Conservation (phyloP, 192 early-diverging fungal species). For the Podila minutissima region DNA sequence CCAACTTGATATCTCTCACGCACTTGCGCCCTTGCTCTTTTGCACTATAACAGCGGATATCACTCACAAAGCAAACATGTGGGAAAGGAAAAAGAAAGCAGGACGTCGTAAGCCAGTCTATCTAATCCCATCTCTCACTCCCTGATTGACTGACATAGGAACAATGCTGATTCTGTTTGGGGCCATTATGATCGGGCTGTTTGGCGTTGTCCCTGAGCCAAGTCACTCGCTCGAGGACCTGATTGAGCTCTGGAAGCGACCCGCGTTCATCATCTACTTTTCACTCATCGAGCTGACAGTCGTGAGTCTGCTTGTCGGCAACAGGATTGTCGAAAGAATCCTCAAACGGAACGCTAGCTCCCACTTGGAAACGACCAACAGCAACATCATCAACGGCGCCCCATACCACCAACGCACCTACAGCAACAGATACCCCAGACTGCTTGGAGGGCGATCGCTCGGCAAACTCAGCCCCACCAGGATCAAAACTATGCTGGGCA, state of each 20-base stretch:
- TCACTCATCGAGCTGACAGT: conserved; percentile 62
- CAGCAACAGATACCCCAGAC: conserved; percentile 22
- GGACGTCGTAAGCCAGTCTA: too few relatives aligned
- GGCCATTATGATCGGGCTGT: conserved; percentile 71
- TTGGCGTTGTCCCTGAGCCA: conserved; percentile 82
- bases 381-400: background rate
- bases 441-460: conserved; percentile 12
- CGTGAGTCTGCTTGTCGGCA: conserved; percentile 54
- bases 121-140: too few relatives aligned
- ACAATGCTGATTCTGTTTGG: conserved; percentile 75
- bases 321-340: conserved; percentile 54
- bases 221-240: conserved; percentile 73
- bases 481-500: conserved; percentile 59
- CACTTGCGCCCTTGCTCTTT: too few relatives aligned
- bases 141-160: conserved; percentile 46
- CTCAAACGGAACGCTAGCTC: conserved; percentile 25
- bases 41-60: too few relatives aligned
- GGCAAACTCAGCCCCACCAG: conserved; percentile 35
- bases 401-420: conserved; percentile 4
- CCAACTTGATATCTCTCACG: too few relatives aligned
- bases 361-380: conserved; percentile 4
- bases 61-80: too few relatives aligned
- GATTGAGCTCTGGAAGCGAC: conserved; percentile 70
- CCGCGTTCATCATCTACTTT: conserved; percentile 75
- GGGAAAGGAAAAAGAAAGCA: too few relatives aligned